Base-by-base conservation (phyloP, 2,329 filamentous ascomycete genomes). In the Ambrosiella cleistominuta region DNA sequence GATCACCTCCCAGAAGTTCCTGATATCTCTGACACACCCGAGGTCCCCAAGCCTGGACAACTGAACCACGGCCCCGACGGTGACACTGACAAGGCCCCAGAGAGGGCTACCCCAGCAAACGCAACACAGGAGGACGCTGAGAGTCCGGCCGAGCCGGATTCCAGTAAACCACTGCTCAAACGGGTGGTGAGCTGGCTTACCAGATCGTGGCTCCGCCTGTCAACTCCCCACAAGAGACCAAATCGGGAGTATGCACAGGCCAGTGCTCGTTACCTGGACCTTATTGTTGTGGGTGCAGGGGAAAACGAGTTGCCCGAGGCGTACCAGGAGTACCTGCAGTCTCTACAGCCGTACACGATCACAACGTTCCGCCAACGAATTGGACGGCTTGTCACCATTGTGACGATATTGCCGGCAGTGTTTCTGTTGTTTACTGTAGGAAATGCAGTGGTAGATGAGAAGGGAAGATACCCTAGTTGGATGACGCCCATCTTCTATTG, bases 281-380 rank as follows among this genome's bases (percentile, higher is more conserved):
- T 96, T 55, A 79, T 98, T 64, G 80, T 77, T 12, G 79, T 84
- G 63, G 93, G 93, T 13, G 90, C 88, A 0, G 71, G 73, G 1
- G 89, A 97, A 68, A 85, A 93, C 66, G 74, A 75, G n/a, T 75
- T 98, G 0, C 93, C 93, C 0, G 70, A 75, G 4, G 82, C 86
- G 57, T 98, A 96, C 66, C 82, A 82, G 64, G 71, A 72, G 1
- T 95, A 90, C 68, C 75, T 98, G 2, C 72, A 76, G 7, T 71
- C 75, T 12, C 74, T 96, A 51, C 77, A 79, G 57, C 73, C 86
- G 0, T 97, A 91, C 68, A 80, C 74, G 0, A 73, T 80, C 19
- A 95, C 88, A 0, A 82, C 75, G 0, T 67, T 66, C 55, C 74
- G 78, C 38, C 91, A 97, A 68, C 72, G 68, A 13, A 61, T 87